Conservation (phyloP, 768 basidiomycete species). For the Tulasnella sp. region DNA sequence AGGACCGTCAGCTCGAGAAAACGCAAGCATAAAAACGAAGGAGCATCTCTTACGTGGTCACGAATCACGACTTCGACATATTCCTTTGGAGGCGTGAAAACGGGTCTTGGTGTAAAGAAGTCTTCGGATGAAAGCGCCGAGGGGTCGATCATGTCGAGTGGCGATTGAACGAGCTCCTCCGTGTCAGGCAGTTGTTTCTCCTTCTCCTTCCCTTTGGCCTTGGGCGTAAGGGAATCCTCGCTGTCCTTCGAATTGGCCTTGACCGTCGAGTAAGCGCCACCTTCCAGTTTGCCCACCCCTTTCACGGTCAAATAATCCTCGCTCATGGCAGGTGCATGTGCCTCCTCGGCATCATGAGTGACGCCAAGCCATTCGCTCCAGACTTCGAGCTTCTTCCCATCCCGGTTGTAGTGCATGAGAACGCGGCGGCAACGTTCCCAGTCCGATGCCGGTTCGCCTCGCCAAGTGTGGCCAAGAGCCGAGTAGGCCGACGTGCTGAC, state of each 20-base stretch:
- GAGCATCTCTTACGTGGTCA: slow-evolving; percentile 44
- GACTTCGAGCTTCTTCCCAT: slow-evolving; percentile 67
- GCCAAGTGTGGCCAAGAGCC: slow-evolving; percentile 44
- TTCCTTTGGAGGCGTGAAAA: slow-evolving; percentile 24
- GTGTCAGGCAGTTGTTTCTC: not conserved
- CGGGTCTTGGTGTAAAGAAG: not conserved
- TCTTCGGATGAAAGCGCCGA: not conserved
- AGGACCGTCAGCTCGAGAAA: not conserved
- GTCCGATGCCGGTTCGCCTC: slow-evolving; percentile 43
- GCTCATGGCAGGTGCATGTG: not conserved
- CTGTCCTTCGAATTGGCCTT: not conserved
- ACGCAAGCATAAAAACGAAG: not conserved
- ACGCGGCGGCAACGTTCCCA: slow-evolving; percentile 52
- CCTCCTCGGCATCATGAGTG: not conserved
- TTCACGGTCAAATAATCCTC: not conserved
- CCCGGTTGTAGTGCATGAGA: slow-evolving; percentile 48
- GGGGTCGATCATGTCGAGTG: not conserved
- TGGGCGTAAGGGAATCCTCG: not conserved
- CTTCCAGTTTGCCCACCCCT: not conserved
- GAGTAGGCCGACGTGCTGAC: slow-evolving; percentile 19
- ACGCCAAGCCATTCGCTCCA: slow-evolving; percentile 63
- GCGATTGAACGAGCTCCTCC: not conserved
- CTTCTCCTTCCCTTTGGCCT: not conserved
- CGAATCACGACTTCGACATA: slow-evolving; percentile 48
- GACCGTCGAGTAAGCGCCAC: not conserved